phyloP scores from a whole-genome alignment of 768 basidiomycete genomes.

The Suillus lakei region DNA sequence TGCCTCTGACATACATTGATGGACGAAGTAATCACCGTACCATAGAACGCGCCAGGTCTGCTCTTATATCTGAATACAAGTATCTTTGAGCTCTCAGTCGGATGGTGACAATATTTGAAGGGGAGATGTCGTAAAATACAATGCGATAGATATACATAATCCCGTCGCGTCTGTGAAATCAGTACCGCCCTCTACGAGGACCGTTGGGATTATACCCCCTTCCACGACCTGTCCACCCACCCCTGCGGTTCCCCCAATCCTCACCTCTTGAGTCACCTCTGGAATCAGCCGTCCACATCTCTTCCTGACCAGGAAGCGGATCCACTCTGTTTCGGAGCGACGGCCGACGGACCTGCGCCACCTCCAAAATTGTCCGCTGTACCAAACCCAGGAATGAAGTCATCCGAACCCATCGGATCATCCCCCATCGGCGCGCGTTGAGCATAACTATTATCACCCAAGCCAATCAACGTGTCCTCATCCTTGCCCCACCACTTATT shows the following conservation, averaged over 20 bases:
- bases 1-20: background rate
- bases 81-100: background rate
- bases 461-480: constrained; percentile 38
- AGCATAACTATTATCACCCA: constrained; percentile 20
- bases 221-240: constrained; percentile 37
- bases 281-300: constrained; percentile 47
- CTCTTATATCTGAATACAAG: background rate
- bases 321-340: constrained; percentile 39
- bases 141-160: background rate
- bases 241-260: constrained; percentile 42
- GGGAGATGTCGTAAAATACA: background rate
- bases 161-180: background rate
- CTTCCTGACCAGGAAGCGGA: constrained; percentile 55
- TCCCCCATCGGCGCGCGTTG: constrained; percentile 29
- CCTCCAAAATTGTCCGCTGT: constrained; percentile 34
- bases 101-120: background rate
- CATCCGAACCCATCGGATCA: constrained; percentile 47
- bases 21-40: background rate
- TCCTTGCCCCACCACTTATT: constrained; percentile 51
- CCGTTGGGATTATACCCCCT: constrained; percentile 36
- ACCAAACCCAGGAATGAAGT: constrained; percentile 70
- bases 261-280: constrained; percentile 27
- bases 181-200: constrained; percentile 32
- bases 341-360: constrained; percentile 26
- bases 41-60: background rate